A percentile compares a stretch with the other conserved stretches of the same genome.
Conservation (phyloP, 2,329 filamentous ascomycete species). For the Xylaria sp. region DNA sequence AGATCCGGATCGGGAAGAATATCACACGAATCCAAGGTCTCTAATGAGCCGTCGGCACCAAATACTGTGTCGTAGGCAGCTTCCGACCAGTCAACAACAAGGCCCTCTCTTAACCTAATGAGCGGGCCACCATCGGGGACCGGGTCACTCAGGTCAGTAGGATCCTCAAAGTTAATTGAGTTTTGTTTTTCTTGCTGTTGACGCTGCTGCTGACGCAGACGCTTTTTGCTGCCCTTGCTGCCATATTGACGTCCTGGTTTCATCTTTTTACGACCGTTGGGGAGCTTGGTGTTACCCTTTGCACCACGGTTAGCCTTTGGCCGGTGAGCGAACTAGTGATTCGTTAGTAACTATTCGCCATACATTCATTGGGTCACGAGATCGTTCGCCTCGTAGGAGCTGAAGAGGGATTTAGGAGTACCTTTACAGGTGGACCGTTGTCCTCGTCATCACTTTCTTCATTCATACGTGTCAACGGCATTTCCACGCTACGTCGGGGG, state of each 20-base stretch:
- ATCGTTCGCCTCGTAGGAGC: too few species aligned
- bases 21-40: constrained; percentile 66
- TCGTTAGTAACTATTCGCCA: constrained; percentile 35
- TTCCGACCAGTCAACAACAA: constrained; percentile 87
- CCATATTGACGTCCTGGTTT: constrained; percentile 57
- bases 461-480: constrained; percentile 63
- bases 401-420: constrained; percentile 39
- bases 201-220: constrained; percentile 45
- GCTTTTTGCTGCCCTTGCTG: constrained; percentile 61
- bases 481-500: constrained; percentile 46
- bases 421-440: constrained; percentile 49
- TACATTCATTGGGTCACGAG: background rate
- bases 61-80: constrained; percentile 80
- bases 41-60: constrained; percentile 63
- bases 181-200: constrained; percentile 47
- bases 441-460: constrained; percentile 70
- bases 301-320: constrained; percentile 36
- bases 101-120: constrained; percentile 82
- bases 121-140: constrained; percentile 67
- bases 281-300: constrained; percentile 41
- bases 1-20: constrained; percentile 72
- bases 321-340: constrained; percentile 39
- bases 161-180: constrained; percentile 40
- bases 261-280: constrained; percentile 59
- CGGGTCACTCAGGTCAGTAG: constrained; percentile 51